Conservation (phyloP, 768 basidiomycete genomes). For the Suillus plorans region DNA sequence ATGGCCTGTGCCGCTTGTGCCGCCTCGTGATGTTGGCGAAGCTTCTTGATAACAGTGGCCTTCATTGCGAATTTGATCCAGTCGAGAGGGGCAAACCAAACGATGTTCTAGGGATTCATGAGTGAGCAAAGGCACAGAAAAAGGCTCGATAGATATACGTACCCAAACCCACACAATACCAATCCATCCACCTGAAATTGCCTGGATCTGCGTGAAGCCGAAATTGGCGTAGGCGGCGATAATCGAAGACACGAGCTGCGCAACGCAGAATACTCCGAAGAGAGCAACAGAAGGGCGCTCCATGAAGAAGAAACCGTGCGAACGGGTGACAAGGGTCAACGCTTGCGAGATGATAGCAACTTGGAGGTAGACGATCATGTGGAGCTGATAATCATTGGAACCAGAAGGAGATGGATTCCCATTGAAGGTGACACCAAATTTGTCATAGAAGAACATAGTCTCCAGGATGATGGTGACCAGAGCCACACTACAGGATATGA, state of each 20-base stretch:
- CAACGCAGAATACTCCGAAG: constrained; percentile 86
- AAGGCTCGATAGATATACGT: constrained; percentile 31
- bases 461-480: constrained; percentile 83
- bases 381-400: constrained; percentile 68
- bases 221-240: constrained; percentile 93
- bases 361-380: constrained; percentile 92
- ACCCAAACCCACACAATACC: constrained; percentile 98
- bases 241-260: constrained; percentile 93
- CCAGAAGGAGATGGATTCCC: constrained; percentile 23
- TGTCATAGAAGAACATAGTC: constrained; percentile 87
- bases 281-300: constrained; percentile 90
- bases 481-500: constrained; percentile 49
- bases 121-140: constrained; percentile 12
- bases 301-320: constrained; percentile 96
- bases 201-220: constrained; percentile 85
- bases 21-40: constrained; percentile 65
- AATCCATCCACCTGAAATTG: constrained; percentile 91
- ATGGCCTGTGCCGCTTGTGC: constrained; percentile 34
- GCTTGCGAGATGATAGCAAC: constrained; percentile 99
- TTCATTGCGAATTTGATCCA: constrained; percentile 97
- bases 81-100: constrained; percentile 97
- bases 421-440: constrained; percentile 70
- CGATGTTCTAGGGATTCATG: constrained; percentile 63
- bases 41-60: constrained; percentile 82
- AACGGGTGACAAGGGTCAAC: constrained; percentile 93